Evolutionary conservation across 495 filamentous ascomycete species (phyloP), one percentile per base, ranked within the genome.

Genomic region (Penicillium verhagenii): DNA sequence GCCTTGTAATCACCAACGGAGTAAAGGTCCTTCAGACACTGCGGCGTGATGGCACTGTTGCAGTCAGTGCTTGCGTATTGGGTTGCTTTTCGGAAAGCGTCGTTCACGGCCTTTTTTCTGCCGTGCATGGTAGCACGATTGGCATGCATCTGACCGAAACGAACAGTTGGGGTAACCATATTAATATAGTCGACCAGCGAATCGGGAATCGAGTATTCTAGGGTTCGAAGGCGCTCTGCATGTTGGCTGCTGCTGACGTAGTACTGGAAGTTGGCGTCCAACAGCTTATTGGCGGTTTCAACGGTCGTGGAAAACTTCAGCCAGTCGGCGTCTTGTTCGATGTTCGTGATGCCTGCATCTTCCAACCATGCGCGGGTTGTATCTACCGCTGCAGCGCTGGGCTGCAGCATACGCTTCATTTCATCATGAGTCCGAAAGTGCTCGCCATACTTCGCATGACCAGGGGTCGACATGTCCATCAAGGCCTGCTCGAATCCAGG

Each of bases 21-120:
- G 66, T 89, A 89, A 9, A 89, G 71, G 20, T 74, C 69, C 38
- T 79, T 75, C 10, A 90, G 73, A 51, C 86, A 89, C 31, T 68
- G 65, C 0, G 86, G 86, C 0, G 82, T 87, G 51, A 86, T 78
- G 18, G 71, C 75, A 6, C 48, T 58, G 52, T 74, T 68, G 57
- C 76, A 80, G 46, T 72, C 61, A 13, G 64, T 63, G n/a, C 59
- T 50, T 13, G 55, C 45, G 18, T 8, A 23, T 9, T 37, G 29
- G 14, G 5, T 10, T 1, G 63, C 54, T 24, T 58, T 45, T 1
- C 64, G 60, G 50, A 61, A 60, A 1, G 49, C 50, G 16, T 57
- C 62, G 35, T 68, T 63, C 7, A 61, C 37, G 4, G 46, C 43
- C 26, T 49, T 52, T 4, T 72, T 58, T 54, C 74, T 65, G 42